Evolutionary conservation across 352 stramenopile genomes (phyloP).

Genomic region (Phytopythium litorale): DNA sequence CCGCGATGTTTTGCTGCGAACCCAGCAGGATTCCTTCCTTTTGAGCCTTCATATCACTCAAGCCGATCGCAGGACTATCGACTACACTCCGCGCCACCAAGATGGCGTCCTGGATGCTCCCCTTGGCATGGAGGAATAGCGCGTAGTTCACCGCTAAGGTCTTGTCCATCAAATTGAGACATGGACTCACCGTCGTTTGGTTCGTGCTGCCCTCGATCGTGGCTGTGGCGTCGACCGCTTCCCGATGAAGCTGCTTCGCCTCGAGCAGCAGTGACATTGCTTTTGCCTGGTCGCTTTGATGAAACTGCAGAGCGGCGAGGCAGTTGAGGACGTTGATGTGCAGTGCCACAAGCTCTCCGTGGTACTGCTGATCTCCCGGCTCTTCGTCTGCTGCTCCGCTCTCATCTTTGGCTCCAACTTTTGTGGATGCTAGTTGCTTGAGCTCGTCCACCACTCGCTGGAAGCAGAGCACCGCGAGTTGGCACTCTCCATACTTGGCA

Average conservation of each 20-base stretch:
- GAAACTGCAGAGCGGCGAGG: conserved; percentile 27
- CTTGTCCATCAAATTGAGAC: conserved; percentile 15
- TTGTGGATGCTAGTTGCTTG: background rate
- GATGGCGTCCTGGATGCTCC: conserved; percentile 26
- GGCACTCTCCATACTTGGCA: conserved; percentile 23
- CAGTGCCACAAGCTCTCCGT: conserved; percentile 17
- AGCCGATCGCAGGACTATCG: background rate
- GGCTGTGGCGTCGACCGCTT: background rate
- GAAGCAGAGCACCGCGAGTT: conserved; percentile 31
- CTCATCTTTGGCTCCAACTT: background rate
- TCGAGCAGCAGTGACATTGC: conserved; percentile 36
- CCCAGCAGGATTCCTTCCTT: background rate
- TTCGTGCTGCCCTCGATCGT: background rate
- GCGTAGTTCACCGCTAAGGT: conserved; percentile 38
- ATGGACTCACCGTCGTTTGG: background rate
- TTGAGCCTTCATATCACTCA: background rate
- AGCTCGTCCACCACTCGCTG: conserved; percentile 18
- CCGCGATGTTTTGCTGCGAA: conserved; percentile 6
- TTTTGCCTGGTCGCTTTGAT: conserved; percentile 20
- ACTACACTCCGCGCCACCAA: conserved; percentile 21
- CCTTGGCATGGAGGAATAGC: conserved; percentile 34
- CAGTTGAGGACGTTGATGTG: conserved; percentile 34
- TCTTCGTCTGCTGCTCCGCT: background rate
- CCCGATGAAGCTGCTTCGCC: conserved; percentile 27
- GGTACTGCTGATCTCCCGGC: background rate